A percentile compares a stretch with the other conserved stretches of the same genome.
Conservation (phyloP, 2,329 filamentous ascomycete genomes). For the Talaromyces sp. region DNA sequence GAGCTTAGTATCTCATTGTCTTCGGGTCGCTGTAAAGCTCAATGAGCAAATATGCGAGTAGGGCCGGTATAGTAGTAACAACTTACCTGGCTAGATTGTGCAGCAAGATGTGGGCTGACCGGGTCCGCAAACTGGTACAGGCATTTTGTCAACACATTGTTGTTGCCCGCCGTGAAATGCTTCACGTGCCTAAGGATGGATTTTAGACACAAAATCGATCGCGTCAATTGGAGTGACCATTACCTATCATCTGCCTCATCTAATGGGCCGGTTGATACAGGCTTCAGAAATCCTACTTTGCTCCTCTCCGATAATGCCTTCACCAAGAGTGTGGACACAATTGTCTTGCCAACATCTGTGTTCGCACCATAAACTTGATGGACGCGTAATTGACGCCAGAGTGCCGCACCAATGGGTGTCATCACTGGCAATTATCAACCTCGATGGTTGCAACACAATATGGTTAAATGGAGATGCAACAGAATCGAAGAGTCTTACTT, state of each 20-base stretch:
- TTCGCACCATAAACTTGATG: constrained; percentile 81
- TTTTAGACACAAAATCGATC: constrained; percentile 29
- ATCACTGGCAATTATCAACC: constrained; percentile 25
- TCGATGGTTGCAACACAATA: background rate
- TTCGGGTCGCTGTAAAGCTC: constrained; percentile 44
- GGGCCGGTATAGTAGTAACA: constrained; percentile 9
- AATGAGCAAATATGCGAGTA: background rate
- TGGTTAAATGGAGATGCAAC: background rate
- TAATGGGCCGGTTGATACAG: constrained; percentile 71
- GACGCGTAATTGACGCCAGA: constrained; percentile 66
- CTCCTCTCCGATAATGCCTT: constrained; percentile 50
- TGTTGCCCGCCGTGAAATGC: constrained; percentile 51
- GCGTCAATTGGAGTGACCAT: constrained; percentile 57
- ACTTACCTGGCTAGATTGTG: constrained; percentile 45
- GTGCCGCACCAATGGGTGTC: constrained; percentile 55
- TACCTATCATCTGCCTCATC: constrained; percentile 69
- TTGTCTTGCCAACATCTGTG: constrained; percentile 80
- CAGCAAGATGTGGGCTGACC: constrained; percentile 75
- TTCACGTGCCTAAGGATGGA: constrained; percentile 56
- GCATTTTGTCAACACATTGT: constrained; percentile 53
- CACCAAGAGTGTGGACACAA: constrained; percentile 70
- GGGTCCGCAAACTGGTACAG: constrained; percentile 71
- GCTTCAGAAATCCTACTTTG: constrained; percentile 67
- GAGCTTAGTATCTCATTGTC: constrained; percentile 50
- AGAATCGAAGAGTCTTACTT: background rate